These are phyloP conservation scores for Fomitopsis palustris DNA, from an alignment of 1,284 basidiomycete genomes.

Conservation along the genomic window DNA sequence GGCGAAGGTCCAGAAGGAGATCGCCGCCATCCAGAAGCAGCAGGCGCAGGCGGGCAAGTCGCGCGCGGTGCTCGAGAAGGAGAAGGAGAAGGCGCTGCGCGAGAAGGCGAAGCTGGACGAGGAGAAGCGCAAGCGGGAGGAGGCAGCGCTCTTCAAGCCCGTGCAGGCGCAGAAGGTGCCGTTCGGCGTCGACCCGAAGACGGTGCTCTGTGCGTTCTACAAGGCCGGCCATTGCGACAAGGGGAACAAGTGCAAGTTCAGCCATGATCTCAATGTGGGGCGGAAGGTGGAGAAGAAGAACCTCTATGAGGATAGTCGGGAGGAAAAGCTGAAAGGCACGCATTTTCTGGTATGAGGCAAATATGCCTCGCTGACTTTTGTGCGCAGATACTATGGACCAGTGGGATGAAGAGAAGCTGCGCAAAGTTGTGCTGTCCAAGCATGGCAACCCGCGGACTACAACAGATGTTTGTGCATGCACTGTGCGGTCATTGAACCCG, in stretches of 20 bases:
- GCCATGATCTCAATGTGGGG: conserved; percentile 86
- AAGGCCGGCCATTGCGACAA: conserved; percentile 91
- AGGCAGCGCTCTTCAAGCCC: conserved; percentile 77
- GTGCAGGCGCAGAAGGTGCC: conserved; percentile 86
- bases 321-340: conserved; percentile 73
- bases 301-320: conserved; percentile 87
- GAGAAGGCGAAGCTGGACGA: conserved; percentile 80
- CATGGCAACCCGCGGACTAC: conserved; percentile 88
- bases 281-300: conserved; percentile 97
- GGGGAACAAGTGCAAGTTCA: conserved; percentile 93
- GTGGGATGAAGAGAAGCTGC: conserved; percentile 96
- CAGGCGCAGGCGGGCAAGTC: conserved; percentile 73
- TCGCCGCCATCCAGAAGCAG: conserved; percentile 79
- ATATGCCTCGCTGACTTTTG: background rate
- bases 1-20: conserved; percentile 86
- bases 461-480: conserved; percentile 71
- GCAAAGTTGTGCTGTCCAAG: conserved; percentile 85
- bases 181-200: conserved; percentile 95
- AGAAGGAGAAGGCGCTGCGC: conserved; percentile 71
- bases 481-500: background rate
- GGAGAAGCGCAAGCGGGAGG: conserved; percentile 83
- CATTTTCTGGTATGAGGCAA: background rate
- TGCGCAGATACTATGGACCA: conserved; percentile 90
- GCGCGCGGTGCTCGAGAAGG: conserved; percentile 74
- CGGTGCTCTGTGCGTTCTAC: conserved; percentile 83